phyloP scores from a whole-genome alignment of 257 asterid species.

The Thymus mandschuricus region DNA sequence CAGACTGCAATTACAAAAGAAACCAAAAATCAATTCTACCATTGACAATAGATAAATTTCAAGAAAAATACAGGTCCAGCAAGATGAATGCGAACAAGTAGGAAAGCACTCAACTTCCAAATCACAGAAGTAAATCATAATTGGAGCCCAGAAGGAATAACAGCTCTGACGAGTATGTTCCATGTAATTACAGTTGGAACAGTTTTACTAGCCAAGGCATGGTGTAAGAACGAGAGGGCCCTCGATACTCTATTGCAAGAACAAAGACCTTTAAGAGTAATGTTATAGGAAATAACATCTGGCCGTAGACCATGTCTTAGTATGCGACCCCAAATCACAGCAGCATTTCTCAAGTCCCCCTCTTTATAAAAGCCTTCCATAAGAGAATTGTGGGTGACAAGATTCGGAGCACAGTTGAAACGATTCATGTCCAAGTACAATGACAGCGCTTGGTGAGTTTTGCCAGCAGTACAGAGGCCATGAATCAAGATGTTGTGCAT shows the following conservation, averaged over 20 bases:
- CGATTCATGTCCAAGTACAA: slow-evolving; percentile 68
- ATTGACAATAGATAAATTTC: slow-evolving; percentile 20
- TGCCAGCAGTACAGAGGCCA: slow-evolving; percentile 80
- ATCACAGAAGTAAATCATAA: slow-evolving; percentile 29
- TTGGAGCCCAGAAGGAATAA: slow-evolving; percentile 42
- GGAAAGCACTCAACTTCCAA: slow-evolving; percentile 39
- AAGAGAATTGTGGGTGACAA: slow-evolving; percentile 80
- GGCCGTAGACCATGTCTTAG: slow-evolving; percentile 70
- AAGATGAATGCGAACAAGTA: slow-evolving; percentile 8
- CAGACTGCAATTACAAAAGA: slow-evolving; percentile 15
- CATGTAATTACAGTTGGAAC: slow-evolving; percentile 78
- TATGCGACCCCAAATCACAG: slow-evolving; percentile 78
- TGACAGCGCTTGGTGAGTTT: slow-evolving; percentile 54
- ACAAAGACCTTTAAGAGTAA: slow-evolving; percentile 82
- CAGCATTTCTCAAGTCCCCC: slow-evolving; percentile 65
- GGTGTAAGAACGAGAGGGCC: slow-evolving; percentile 63
- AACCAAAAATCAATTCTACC: slow-evolving; percentile 13
- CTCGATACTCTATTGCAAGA: slow-evolving; percentile 67
- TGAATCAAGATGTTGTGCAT: slow-evolving; percentile 94
- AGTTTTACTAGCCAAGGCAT: slow-evolving; percentile 62
- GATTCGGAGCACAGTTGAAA: slow-evolving; percentile 63
- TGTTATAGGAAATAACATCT: slow-evolving; percentile 86
- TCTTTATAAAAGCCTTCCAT: slow-evolving; percentile 93
- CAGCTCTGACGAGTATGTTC: slow-evolving; percentile 95
- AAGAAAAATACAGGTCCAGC: slow-evolving; percentile 3